Conservation (phyloP, 2,329 filamentous ascomycete species). For the Fusarium fracticaudum region DNA sequence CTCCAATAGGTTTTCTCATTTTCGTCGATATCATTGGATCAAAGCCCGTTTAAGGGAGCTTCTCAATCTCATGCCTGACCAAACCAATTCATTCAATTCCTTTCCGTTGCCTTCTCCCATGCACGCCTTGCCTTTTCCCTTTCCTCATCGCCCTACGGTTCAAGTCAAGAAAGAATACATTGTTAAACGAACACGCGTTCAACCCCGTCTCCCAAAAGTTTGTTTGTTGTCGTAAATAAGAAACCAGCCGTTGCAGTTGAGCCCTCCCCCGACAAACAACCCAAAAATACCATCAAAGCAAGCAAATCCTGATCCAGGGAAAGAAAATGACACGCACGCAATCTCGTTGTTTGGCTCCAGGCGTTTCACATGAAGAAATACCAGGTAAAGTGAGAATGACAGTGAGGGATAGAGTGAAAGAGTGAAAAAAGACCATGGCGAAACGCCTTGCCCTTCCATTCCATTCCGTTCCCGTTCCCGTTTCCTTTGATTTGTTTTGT, state of each 20-base stretch:
- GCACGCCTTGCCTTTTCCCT: conserved; percentile 30
- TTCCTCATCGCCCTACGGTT: conserved; percentile 16
- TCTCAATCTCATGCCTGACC: conserved; percentile 39
- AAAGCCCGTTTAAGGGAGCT: conserved; percentile 31
- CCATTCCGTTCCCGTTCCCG: not conserved
- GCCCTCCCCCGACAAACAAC: conserved; percentile 39
- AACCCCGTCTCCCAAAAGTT: conserved; percentile 36
- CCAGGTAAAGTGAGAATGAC: conserved; percentile 31
- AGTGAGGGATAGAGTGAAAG: conserved; percentile 21
- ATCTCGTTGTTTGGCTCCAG: conserved; percentile 36
- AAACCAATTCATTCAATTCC: conserved; percentile 29
- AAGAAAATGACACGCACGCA: conserved; percentile 41
- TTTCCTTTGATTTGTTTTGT: conserved; percentile 15
- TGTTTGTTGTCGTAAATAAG: conserved; percentile 27
- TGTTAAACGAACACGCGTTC: conserved; percentile 40
- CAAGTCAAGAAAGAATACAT: conserved; percentile 43
- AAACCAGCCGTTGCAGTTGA: conserved; percentile 42
- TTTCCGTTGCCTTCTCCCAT: conserved; percentile 35
- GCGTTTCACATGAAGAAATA: conserved; percentile 21
- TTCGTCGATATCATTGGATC: conserved; percentile 42
- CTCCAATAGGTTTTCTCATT: conserved; percentile 36
- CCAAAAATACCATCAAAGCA: conserved; percentile 41
- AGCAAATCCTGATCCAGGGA: conserved; percentile 34
- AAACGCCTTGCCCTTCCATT: conserved; percentile 37
- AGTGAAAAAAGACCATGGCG: conserved; percentile 34